Evolutionary conservation across 306 rosid genomes (phyloP).

Genomic region (Quercus bicolor): DNA sequence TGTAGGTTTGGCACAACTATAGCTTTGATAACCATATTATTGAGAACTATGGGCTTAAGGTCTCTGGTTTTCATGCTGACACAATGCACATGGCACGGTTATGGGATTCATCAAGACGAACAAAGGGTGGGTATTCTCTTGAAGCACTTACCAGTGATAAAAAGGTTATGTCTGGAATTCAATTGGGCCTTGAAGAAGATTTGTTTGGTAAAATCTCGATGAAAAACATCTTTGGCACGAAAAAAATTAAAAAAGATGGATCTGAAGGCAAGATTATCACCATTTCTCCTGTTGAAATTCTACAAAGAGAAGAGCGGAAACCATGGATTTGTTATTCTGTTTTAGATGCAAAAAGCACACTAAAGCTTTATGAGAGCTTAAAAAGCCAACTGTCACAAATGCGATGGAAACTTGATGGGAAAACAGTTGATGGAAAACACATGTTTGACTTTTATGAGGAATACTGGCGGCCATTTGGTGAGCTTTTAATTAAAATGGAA

Average conservation of each 20-base stretch:
- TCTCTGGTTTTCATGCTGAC: conserved; percentile 95
- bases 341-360: conserved; percentile 53
- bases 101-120: conserved; percentile 91
- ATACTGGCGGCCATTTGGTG: conserved; percentile 94
- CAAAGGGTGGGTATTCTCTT: conserved; percentile 87
- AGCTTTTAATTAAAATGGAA: conserved; percentile 82
- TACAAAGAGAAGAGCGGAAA: conserved; percentile 72
- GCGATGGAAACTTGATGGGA: conserved; percentile 38
- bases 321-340: conserved; percentile 57
- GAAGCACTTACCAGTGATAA: conserved; percentile 78
- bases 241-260: conserved; percentile 50
- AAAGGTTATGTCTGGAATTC: conserved; percentile 65
- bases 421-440: conserved; percentile 34
- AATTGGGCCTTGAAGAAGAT: conserved; percentile 26
- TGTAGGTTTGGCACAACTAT: conserved; percentile 97
- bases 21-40: conserved; percentile 91
- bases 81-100: conserved; percentile 98
- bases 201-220: conserved; percentile 57
- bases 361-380: conserved; percentile 54
- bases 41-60: conserved; percentile 84
- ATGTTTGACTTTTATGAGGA: conserved; percentile 79
- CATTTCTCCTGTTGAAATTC: conserved; percentile 83
- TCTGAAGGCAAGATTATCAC: conserved; percentile 49
- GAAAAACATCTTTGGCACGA: conserved; percentile 59
- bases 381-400: conserved; percentile 26